Conservation (phyloP, 2,329 filamentous ascomycete genomes). For the Alternaria ethzedia region DNA sequence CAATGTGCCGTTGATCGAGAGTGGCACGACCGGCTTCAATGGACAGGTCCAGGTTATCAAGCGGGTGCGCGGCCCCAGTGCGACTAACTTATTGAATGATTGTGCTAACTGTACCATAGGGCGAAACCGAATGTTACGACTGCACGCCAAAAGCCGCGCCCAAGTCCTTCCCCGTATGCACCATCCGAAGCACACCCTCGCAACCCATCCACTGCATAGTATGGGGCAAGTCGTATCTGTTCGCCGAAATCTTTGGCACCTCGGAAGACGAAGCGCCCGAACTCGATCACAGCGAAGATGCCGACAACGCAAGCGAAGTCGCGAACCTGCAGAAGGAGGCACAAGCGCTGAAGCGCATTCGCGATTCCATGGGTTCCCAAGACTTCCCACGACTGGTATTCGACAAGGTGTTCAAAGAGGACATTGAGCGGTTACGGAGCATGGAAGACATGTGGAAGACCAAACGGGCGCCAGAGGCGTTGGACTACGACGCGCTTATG, state of each 20-base stretch:
- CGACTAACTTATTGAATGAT: not conserved
- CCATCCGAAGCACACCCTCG: constrained; percentile 92
- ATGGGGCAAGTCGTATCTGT: constrained; percentile 95
- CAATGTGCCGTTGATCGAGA: constrained; percentile 89
- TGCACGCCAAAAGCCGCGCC: constrained; percentile 88
- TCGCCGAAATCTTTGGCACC: constrained; percentile 91
- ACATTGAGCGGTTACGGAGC: constrained; percentile 79
- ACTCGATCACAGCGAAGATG: constrained; percentile 79
- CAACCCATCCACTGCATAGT: constrained; percentile 99
- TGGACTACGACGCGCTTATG: constrained; percentile 71
- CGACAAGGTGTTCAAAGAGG: constrained; percentile 87
- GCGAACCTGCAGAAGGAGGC: constrained; percentile 85
- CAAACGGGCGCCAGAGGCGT: constrained; percentile 72
- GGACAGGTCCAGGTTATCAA: constrained; percentile 97
- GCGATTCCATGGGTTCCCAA: constrained; percentile 77
- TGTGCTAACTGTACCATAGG: constrained; percentile 50
- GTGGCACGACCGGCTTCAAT: constrained; percentile 96
- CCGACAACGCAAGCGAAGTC: constrained; percentile 87
- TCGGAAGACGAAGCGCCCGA: constrained; percentile 84
- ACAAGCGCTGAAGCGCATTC: constrained; percentile 80
- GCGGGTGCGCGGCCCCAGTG: constrained; percentile 58
- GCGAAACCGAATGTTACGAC: constrained; percentile 93
- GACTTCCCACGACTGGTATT: constrained; percentile 83
- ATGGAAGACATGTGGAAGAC: constrained; percentile 98
- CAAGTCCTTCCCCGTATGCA: constrained; percentile 95